Evolutionary conservation across 768 basidiomycete species (phyloP).

Genomic region (Podaxis sp.): DNA sequence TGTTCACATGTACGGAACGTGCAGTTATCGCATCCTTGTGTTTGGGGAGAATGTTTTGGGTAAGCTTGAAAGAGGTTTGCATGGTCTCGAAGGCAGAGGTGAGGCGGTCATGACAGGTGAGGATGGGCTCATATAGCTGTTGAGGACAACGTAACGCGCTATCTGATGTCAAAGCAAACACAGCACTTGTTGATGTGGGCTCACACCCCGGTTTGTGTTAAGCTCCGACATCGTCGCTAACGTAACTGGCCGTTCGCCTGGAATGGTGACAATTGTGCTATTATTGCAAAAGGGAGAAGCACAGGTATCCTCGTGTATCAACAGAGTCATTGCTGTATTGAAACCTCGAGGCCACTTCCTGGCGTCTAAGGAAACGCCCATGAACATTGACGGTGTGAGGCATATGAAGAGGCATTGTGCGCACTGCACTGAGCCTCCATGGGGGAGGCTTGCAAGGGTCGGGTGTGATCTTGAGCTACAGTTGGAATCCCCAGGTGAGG

Average conservation of each 20-base stretch:
- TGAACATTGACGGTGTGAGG: no score
- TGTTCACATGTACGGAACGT: conserved; percentile 24
- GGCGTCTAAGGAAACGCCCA: not conserved
- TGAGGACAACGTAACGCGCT: not conserved
- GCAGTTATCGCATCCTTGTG: conserved; percentile 28
- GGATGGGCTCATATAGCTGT: not conserved
- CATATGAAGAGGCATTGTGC: no score
- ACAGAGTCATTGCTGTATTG: not conserved
- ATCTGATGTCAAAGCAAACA: no score
- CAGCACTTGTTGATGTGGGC: no score
- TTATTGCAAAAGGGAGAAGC: no score
- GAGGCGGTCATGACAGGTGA: not conserved
- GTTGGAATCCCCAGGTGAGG: not conserved
- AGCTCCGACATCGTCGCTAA: no score
- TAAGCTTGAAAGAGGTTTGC: conserved; percentile 21
- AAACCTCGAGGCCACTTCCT: not conserved
- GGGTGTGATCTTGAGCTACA: not conserved
- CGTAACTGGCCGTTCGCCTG: no score
- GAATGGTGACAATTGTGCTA: no score
- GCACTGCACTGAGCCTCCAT: not conserved
- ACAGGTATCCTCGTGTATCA: not conserved
- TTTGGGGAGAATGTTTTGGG: conserved; percentile 34
- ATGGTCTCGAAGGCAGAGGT: not conserved
- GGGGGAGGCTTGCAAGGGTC: not conserved
- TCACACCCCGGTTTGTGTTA: no score